Evolutionary conservation across 2,329 filamentous ascomycete species (phyloP), one percentile per base, ranked within the genome.

Genomic region (Fusarium austroafricanum): DNA sequence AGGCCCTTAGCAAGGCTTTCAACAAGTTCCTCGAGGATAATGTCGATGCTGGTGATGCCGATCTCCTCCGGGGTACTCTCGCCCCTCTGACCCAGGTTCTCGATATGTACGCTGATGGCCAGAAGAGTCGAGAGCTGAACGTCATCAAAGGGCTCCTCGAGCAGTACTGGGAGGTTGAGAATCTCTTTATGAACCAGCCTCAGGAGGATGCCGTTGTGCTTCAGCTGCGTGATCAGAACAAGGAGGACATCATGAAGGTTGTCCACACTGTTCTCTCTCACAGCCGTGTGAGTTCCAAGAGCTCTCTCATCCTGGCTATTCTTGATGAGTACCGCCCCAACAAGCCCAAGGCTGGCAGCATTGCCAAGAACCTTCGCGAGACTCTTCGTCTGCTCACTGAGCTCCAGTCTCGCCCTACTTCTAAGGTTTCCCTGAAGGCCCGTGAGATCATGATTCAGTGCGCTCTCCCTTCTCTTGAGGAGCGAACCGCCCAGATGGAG

Each of bases 361-460:
- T 98, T 56, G 90, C 87, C 78, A 97, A 96, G 80, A 89, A 94
- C 80, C 90, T 99, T 79, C 92, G 94, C 73, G 88, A 90, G 5
- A 87, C 92, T 18, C 87, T 99, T 26, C 92, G 92, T 77, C 92
- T 91, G 80, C 86, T 99, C 71, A 94, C 96, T 1, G 96, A 99
- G 78, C 88, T 99, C 8, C 72, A 74, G 15, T 94, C 92, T 82
- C 82, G 89, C 83, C 76, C 86, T 50, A 96, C 95, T 12, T 93
- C 95, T 70, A 99, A 98, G 89, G 95, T 99, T 40, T 93, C 95
- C 1, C 87, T 99, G 71, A 99, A 99, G 86, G 95, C 96, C 44
- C 92, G 96, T 77, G 96, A 99, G 83, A 91, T 98, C 51, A 90
- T 99, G 75, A 99, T 99, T 68, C 96, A 98, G 81, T 97, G 94